A percentile compares a stretch with the other conserved stretches of the same genome.
Conservation (phyloP, 805 yeast species). For the Spathaspora arborariae region DNA sequence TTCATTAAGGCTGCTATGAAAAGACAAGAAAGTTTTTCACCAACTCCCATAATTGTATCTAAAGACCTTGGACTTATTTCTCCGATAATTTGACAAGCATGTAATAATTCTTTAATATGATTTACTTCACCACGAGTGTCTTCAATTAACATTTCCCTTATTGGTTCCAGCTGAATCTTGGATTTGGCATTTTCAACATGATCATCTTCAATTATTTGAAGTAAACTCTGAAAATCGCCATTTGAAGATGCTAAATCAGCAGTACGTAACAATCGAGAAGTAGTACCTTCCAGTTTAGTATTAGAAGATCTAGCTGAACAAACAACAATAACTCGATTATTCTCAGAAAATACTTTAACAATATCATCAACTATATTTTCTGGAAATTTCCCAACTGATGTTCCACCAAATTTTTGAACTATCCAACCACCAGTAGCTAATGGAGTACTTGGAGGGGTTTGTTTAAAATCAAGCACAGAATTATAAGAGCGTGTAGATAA, state of each 20-base stretch:
- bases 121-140: conserved; percentile 66
- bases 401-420: conserved; percentile 94
- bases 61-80: conserved; percentile 86
- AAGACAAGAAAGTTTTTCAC: conserved; percentile 88
- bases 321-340: conserved; percentile 80
- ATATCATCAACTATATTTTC: conserved; percentile 80
- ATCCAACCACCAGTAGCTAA: conserved; percentile 28
- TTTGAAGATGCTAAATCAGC: conserved; percentile 73
- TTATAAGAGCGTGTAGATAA: conserved; percentile 28
- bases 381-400: conserved; percentile 94
- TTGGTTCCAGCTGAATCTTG: conserved; percentile 39
- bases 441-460: conserved; percentile 10
- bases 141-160: conserved; percentile 51
- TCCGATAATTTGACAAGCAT: conserved; percentile 88
- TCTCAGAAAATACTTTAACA: conserved; percentile 59
- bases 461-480: conserved; percentile 37
- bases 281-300: conserved; percentile 93
- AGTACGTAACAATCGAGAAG: conserved; percentile 78
- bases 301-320: conserved; percentile 93
- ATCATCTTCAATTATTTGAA: conserved; percentile 70
- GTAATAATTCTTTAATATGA: conserved; percentile 63
- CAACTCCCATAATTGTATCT: conserved; percentile 87
- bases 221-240: conserved; percentile 52
- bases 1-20: conserved; percentile 84
- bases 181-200: conserved; percentile 70